Evolutionary conservation across 1,284 basidiomycete species (phyloP).

Genomic region (Phlebopus sp.): DNA sequence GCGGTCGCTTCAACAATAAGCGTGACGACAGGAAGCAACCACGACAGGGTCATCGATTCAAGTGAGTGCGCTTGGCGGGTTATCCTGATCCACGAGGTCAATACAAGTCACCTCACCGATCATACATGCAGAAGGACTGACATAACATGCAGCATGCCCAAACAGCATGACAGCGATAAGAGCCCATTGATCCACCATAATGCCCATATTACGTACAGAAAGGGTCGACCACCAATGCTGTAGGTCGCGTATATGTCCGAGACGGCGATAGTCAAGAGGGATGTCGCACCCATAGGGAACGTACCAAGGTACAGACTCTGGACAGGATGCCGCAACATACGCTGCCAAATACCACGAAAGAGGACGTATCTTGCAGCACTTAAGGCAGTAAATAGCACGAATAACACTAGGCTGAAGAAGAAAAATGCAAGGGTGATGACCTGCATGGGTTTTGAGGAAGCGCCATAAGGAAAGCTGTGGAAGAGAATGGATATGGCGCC

Average conservation of each 20-base stretch:
- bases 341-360: slow-evolving; percentile 55
- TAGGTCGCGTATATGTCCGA: slow-evolving; percentile 42
- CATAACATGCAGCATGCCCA: slow-evolving; percentile 68
- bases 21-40: slow-evolving; percentile 73
- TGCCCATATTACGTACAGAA: slow-evolving; percentile 61
- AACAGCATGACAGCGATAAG: slow-evolving; percentile 57
- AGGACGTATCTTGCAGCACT: slow-evolving; percentile 51
- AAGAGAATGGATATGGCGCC: slow-evolving; percentile 55
- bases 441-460: slow-evolving; percentile 38
- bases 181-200: slow-evolving; percentile 74
- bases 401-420: slow-evolving; percentile 64
- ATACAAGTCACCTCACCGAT: neutral
- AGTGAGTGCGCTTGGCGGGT: slow-evolving; percentile 59
- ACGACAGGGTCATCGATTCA: slow-evolving; percentile 54
- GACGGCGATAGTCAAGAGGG: slow-evolving; percentile 55
- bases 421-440: slow-evolving; percentile 55
- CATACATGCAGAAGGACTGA: slow-evolving; percentile 29
- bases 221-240: slow-evolving; percentile 50
- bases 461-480: slow-evolving; percentile 51
- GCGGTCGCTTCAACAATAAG: slow-evolving; percentile 67
- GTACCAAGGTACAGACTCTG: slow-evolving; percentile 69
- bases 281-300: slow-evolving; percentile 70
- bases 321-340: slow-evolving; percentile 57
- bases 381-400: slow-evolving; percentile 51
- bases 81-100: slow-evolving; percentile 42